phyloP scores from a whole-genome alignment of 208 protist species.

The Wallacemonas rigidus region DNA sequence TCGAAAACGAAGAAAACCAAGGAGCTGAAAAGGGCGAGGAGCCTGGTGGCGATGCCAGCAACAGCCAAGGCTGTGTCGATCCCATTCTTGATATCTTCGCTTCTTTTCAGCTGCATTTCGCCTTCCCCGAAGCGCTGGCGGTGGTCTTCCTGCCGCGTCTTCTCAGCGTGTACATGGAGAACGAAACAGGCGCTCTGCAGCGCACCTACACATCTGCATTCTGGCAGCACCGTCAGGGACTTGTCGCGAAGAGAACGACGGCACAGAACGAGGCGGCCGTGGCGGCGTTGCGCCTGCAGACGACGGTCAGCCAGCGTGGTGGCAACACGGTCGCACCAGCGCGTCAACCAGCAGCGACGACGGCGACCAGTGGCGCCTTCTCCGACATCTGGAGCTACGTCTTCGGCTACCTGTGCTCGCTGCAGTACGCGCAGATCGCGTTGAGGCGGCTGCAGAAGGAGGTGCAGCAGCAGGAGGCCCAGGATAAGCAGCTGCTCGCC shows the following conservation, averaged over 20 bases:
- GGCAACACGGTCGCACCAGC: background rate
- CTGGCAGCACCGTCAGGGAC: slow-evolving; percentile 63
- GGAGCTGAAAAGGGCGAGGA: background rate
- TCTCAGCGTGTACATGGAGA: slow-evolving; percentile 50
- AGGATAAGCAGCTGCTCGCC: slow-evolving; percentile 40
- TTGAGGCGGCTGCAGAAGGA: slow-evolving; percentile 66
- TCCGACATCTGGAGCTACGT: slow-evolving; percentile 76
- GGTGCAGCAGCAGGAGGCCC: slow-evolving; percentile 54
- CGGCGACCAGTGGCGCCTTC: slow-evolving; percentile 16
- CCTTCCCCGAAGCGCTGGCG: slow-evolving; percentile 55
- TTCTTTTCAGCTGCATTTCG: slow-evolving; percentile 68
- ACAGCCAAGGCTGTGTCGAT: background rate
- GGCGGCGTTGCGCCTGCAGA: background rate
- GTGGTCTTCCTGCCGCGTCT: slow-evolving; percentile 55
- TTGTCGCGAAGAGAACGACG: slow-evolving; percentile 18
- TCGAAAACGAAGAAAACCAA: no score
- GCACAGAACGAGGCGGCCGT: background rate
- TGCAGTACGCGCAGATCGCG: slow-evolving; percentile 71
- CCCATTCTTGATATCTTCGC: slow-evolving; percentile 64
- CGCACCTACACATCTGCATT: slow-evolving; percentile 61
- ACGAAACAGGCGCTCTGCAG: slow-evolving; percentile 28
- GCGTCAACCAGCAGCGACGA: background rate
- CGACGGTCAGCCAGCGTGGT: background rate
- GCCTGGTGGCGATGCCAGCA: slow-evolving; percentile 3
- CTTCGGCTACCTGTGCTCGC: slow-evolving; percentile 84